Base-by-base conservation (phyloP, 208 protist genomes). In the Leishmania arabica region DNA sequence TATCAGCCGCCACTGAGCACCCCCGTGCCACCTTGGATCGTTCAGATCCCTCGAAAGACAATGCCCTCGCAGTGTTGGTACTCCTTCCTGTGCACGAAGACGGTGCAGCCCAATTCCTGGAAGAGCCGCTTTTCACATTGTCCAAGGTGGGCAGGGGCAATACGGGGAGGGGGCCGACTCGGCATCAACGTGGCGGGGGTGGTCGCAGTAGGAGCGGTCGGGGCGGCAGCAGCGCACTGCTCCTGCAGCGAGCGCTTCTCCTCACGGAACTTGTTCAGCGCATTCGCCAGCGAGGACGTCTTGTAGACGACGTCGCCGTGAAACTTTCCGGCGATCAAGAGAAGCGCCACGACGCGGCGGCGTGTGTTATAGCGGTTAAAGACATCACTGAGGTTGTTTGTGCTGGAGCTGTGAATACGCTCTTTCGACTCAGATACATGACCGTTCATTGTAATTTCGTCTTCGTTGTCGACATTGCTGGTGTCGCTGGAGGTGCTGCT, bases 251-350 rank as follows among this genome's bases (percentile, higher is more conserved):
- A 62, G 1, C 56, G 37, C 60, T 88, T 78, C 58, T 83, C 65
- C 6, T 81, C 72, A 40, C 86, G 86, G 19, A 78, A 65, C 66
- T 60, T 76, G 45, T 86, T 78, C 71, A 86, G 47, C n/a, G 78
- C 83, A 15, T 66, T 70, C 54, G 84, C 83, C 21, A 92, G 81
- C 31, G 85, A 89, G 6, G 60, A 77, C 37, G 81, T 82, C 75
- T 88, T 81, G 82, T 91, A 92, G 21, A 81, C 80, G 31, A 83
- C 71, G 56, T 92, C 89, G 47, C 80, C 86, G 69, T 90, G 85
- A 34, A 90, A 85, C 82, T 92, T 92, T 73, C 69, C 80, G 49
- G 85, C 78, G 47, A 89, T 70, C 42, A 84, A 70, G 42, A 91
- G 79, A 21, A 85, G 60, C 5, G 89, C 86, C 21, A 90, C 74